These are phyloP conservation scores for Scutellaria galericulata DNA, from an alignment of 257 asterid genomes.

Conservation along the genomic window DNA sequence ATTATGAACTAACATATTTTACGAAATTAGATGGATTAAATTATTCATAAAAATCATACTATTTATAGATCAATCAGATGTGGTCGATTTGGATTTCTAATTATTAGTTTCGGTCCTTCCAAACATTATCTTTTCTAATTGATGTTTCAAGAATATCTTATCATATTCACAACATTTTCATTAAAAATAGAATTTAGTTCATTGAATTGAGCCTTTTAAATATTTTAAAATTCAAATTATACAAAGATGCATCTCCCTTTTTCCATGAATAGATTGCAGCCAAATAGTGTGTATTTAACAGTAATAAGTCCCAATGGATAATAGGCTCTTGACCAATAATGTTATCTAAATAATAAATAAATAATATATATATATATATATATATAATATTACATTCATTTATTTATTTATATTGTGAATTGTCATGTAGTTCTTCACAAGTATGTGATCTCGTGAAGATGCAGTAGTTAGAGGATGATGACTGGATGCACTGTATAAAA, in stretches of 20 bases:
- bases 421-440: not conserved
- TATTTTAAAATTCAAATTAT: not conserved
- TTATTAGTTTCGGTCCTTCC: too few species aligned
- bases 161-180: too few species aligned
- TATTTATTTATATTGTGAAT: not conserved
- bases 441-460: constrained; percentile 8
- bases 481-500: not conserved
- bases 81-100: too few species aligned
- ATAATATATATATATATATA: not conserved
- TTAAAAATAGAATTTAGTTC: not conserved
- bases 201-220: not conserved
- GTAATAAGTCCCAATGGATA: not conserved
- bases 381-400: not conserved
- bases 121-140: too few species aligned
- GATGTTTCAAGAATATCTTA: too few species aligned
- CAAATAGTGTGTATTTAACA: not conserved
- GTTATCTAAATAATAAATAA: not conserved
- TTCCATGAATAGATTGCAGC: not conserved
- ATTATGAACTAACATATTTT: too few species aligned
- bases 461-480: not conserved
- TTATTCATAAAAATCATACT: too few species aligned
- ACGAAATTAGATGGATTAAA: too few species aligned
- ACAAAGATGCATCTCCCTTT: not conserved
- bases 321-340: not conserved
- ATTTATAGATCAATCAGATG: too few species aligned